Evolutionary conservation across 306 rosid genomes (phyloP).

Genomic region (Inga oerstediana): DNA sequence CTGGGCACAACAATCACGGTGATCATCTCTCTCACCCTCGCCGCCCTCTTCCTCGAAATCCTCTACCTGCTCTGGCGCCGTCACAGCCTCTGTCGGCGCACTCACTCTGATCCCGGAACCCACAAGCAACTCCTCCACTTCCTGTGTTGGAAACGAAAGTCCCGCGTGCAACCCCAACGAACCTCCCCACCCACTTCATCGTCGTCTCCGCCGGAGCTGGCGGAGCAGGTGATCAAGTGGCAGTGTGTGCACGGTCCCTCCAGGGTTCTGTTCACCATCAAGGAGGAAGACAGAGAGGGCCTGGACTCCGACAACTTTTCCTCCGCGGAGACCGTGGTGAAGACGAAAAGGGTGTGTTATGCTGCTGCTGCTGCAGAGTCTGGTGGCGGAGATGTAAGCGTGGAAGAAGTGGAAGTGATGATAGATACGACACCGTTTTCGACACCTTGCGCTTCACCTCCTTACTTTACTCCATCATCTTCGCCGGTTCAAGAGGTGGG

Average conservation of each 20-base stretch:
- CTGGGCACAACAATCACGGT: conserved; percentile 42
- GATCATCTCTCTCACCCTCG: conserved; percentile 39
- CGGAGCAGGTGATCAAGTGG: conserved; percentile 41
- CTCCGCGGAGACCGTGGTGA: conserved; percentile 14
- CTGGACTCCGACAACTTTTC: conserved; percentile 40
- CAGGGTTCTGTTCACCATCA: conserved; percentile 47
- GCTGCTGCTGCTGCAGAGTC: background rate
- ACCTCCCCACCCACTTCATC: conserved; percentile 30
- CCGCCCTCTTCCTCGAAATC: conserved; percentile 37
- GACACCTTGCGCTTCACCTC: conserved; percentile 51
- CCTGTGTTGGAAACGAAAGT: conserved; percentile 13
- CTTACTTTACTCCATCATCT: conserved; percentile 46
- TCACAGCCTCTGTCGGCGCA: conserved; percentile 24
- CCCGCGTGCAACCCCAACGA: conserved; percentile 45
- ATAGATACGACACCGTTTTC: conserved; percentile 50
- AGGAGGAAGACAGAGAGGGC: conserved; percentile 54
- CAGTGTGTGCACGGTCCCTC: conserved; percentile 39
- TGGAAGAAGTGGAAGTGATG: conserved; percentile 22
- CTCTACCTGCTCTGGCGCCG: conserved; percentile 45
- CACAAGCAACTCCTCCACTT: background rate
- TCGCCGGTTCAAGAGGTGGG: conserved; percentile 36
- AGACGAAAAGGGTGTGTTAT: background rate
- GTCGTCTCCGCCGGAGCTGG: conserved; percentile 35
- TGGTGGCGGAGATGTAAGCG: background rate
- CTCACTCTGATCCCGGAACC: background rate